Percentiles rank a stretch among this genome's conserved stretches.
Conservation (phyloP, 345 rosid genomes). For the Noccaea bulbosa region DNA sequence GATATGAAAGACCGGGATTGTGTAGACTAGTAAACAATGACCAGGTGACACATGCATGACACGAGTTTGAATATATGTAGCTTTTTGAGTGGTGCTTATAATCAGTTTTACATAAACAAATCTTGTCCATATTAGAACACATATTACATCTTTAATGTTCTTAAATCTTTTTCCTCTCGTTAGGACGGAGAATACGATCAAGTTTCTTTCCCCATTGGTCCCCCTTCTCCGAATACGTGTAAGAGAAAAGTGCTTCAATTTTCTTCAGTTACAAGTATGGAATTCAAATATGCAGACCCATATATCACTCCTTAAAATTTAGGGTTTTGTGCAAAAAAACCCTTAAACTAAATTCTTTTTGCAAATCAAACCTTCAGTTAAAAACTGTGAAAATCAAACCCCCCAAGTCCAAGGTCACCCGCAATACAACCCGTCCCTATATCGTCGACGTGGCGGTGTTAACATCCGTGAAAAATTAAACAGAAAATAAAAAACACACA, state of each 20-base stretch:
- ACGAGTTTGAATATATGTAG: background rate
- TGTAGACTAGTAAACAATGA: slow-evolving; percentile 10
- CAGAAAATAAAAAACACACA: too few relatives aligned
- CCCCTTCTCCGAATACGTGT: slow-evolving; percentile 27
- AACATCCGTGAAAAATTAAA: too few relatives aligned
- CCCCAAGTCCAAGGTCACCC: too few relatives aligned
- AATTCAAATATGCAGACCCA: slow-evolving; percentile 9
- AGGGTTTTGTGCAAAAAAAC: too few relatives aligned
- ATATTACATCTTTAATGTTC: background rate
- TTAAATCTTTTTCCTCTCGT: background rate
- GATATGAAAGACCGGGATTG: slow-evolving; percentile 9
- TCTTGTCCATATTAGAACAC: background rate
- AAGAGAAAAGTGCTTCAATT: slow-evolving; percentile 31
- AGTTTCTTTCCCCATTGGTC: slow-evolving; percentile 34
- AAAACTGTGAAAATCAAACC: too few relatives aligned
- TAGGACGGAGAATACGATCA: slow-evolving; percentile 35
- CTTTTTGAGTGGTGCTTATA: background rate
- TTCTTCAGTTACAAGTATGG: slow-evolving; percentile 43
- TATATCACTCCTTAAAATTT: background rate
- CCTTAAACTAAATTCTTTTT: too few relatives aligned
- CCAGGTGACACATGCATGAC: slow-evolving; percentile 27
- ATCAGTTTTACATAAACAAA: background rate
- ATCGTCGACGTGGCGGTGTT: too few relatives aligned
- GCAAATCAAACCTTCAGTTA: too few relatives aligned
- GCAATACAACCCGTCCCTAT: too few relatives aligned